phyloP scores from a whole-genome alignment of 2,329 filamentous ascomycete genomes.

The Dothistroma pini region DNA sequence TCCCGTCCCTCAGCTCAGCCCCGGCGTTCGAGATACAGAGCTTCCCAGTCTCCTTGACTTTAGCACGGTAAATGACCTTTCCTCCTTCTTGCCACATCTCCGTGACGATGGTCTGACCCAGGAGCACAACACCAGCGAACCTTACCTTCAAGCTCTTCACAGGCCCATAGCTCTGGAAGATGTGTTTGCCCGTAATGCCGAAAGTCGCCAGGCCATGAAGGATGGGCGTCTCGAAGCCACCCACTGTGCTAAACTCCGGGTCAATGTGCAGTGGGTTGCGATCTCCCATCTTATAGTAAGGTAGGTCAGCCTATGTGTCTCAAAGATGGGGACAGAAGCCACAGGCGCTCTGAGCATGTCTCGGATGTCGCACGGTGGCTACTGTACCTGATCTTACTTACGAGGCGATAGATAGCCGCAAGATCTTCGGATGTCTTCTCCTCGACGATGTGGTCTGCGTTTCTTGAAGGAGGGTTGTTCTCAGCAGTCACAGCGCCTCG shows the following conservation, averaged over 20 bases:
- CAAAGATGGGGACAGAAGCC: too few species aligned
- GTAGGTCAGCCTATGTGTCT: too few species aligned
- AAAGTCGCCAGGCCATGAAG: constrained; percentile 93
- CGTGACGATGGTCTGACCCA: constrained; percentile 80
- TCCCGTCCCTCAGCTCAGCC: constrained; percentile 57
- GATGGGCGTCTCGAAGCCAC: constrained; percentile 91
- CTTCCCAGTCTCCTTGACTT: constrained; percentile 90
- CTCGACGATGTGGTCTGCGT: constrained; percentile 79
- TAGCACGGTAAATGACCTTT: constrained; percentile 77
- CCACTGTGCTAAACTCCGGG: constrained; percentile 87
- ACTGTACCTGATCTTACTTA: too few species aligned
- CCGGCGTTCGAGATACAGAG: constrained; percentile 76
- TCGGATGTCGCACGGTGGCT: too few species aligned
- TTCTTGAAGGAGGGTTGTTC: constrained; percentile 74
- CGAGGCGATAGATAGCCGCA: constrained; percentile 82
- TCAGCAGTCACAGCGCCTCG: constrained; percentile 74
- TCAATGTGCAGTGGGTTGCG: constrained; percentile 97
- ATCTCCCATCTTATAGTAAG: constrained; percentile 62
- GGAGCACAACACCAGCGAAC: constrained; percentile 79
- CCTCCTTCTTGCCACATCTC: constrained; percentile 88
- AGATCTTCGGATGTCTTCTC: constrained; percentile 85
- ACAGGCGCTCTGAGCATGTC: too few species aligned
- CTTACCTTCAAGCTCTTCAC: constrained; percentile 90
- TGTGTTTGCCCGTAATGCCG: constrained; percentile 86
- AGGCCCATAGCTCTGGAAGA: constrained; percentile 75